Conservation (phyloP, 257 asterid species). For the Capsicum rhomboideum region DNA sequence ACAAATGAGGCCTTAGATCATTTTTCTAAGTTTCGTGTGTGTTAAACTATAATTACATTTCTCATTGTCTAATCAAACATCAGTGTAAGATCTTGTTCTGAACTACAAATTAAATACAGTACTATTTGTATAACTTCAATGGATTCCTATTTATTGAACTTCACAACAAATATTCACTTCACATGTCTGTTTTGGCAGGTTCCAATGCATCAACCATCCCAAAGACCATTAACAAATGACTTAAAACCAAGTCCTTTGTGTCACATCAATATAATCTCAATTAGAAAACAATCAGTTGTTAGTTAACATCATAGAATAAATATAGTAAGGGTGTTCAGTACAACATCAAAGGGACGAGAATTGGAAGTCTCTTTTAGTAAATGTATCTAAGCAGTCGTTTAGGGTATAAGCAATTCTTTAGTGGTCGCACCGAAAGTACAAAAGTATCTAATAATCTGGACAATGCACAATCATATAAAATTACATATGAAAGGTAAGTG, state of each 20-base stretch:
- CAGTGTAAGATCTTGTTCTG: background rate
- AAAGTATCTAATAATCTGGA: no score
- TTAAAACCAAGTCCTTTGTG: background rate
- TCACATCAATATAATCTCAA: background rate
- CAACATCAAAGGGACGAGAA: no score
- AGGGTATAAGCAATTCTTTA: no score
- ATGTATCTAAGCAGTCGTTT: no score
- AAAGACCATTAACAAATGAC: background rate
- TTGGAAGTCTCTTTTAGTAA: no score
- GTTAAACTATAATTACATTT: background rate
- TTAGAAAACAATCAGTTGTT: no score
- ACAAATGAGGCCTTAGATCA: background rate
- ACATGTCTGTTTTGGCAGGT: background rate
- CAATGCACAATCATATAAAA: no score
- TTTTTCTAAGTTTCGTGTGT: background rate
- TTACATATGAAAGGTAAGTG: no score
- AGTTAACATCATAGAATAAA: no score
- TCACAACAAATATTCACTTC: background rate
- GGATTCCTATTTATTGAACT: background rate
- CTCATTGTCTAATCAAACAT: background rate
- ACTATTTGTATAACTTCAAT: background rate
- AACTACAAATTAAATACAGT: background rate
- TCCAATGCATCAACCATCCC: background rate
- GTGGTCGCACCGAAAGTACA: no score
- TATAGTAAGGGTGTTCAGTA: no score